Conservation (phyloP, 1,284 basidiomycete genomes). For the Ganoderma lucidum region DNA sequence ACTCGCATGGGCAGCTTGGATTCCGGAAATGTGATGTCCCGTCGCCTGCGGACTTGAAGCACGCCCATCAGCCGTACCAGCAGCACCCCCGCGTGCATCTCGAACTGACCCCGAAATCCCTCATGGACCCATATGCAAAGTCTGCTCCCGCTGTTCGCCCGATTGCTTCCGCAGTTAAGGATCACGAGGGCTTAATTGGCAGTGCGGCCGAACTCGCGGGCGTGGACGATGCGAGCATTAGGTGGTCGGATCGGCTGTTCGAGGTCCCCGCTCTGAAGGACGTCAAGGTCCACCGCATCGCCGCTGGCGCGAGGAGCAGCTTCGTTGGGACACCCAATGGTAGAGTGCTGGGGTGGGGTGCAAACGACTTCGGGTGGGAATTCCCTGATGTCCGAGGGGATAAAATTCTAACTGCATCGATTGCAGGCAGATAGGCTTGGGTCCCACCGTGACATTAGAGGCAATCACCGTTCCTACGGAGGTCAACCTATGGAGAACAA, state of each 20-base stretch:
- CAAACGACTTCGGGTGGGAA: constrained; percentile 81
- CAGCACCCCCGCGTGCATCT: constrained; percentile 37
- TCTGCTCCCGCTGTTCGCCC: constrained; percentile 40
- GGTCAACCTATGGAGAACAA: constrained; percentile 73
- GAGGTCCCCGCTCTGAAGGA: constrained; percentile 83
- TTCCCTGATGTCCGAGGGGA: neutral
- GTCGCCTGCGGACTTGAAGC: constrained; percentile 44
- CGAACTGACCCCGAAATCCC: constrained; percentile 62
- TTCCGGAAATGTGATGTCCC: constrained; percentile 68
- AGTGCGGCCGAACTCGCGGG: constrained; percentile 32
- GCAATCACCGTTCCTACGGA: constrained; percentile 89
- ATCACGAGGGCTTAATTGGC: constrained; percentile 23
- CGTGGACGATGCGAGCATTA: constrained; percentile 60
- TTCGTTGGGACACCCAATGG: constrained; percentile 77
- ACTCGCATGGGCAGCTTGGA: constrained; percentile 88
- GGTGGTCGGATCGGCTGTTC: constrained; percentile 79
- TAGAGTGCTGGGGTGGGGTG: constrained; percentile 89
- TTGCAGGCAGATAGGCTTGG: constrained; percentile 83
- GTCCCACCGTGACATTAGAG: constrained; percentile 71
- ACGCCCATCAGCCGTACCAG: constrained; percentile 42
- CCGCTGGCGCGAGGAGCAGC: constrained; percentile 78
- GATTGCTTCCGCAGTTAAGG: constrained; percentile 28
- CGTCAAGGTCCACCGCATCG: constrained; percentile 73
- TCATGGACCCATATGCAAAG: constrained; percentile 60
- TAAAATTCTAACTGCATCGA: constrained; percentile 9